Percentiles rank a stretch among this genome's conserved stretches.
These are phyloP conservation scores for Xylaria digitata DNA, from an alignment of 2,329 filamentous ascomycete species.

Conservation along the genomic window DNA sequence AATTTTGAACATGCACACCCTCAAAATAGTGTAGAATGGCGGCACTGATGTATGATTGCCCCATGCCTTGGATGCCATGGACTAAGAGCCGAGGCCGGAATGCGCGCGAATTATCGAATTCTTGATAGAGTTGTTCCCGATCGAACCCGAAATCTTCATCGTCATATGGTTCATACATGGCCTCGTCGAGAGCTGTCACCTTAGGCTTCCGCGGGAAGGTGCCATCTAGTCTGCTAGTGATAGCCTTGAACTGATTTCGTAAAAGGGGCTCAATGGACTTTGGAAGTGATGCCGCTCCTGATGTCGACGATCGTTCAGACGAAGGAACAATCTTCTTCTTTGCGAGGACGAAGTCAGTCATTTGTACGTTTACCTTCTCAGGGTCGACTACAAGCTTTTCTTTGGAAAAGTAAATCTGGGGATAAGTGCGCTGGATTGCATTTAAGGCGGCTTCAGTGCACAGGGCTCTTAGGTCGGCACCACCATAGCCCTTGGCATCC, in stretches of 20 bases:
- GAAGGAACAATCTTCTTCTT: conserved; percentile 97
- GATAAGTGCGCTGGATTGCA: conserved; percentile 93
- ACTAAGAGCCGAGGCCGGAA: conserved; percentile 91
- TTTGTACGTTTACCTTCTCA: conserved; percentile 83
- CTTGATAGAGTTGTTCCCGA: conserved; percentile 77
- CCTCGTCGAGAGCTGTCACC: conserved; percentile 90
- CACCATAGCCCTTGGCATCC: conserved; percentile 94
- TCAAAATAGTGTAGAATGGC: conserved; percentile 92
- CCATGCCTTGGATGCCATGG: conserved; percentile 87
- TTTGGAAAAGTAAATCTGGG: conserved; percentile 92
- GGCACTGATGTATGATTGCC: conserved; percentile 87
- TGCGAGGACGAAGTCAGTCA: conserved; percentile 97
- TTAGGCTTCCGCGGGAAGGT: conserved; percentile 87
- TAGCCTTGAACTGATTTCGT: conserved; percentile 74
- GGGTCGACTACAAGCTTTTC: conserved; percentile 92
- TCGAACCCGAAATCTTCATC: conserved; percentile 86
- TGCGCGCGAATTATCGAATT: conserved; percentile 87
- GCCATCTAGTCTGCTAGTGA: conserved; percentile 76
- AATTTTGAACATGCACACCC: conserved; percentile 92
- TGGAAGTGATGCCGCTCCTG: conserved; percentile 83
- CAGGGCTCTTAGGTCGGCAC: conserved; percentile 91
- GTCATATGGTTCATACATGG: conserved; percentile 87
- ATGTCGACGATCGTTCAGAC: conserved; percentile 88
- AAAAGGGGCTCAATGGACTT: conserved; percentile 85
- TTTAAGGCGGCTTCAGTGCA: conserved; percentile 97